Evolutionary conservation across 2,329 filamentous ascomycete genomes (phyloP).

Genomic region (Talaromyces albobiverticillius): DNA sequence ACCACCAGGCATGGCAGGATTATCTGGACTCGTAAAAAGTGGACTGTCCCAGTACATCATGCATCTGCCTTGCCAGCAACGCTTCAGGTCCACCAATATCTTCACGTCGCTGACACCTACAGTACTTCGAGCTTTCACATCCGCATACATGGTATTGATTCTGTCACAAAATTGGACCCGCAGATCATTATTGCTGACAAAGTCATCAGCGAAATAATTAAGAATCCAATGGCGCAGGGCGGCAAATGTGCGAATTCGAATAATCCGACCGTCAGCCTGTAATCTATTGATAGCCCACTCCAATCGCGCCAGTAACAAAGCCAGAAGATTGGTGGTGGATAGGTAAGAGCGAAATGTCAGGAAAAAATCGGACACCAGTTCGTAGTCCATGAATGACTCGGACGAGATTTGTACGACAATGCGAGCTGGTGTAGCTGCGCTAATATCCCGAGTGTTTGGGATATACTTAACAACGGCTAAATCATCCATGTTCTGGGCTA

Average conservation of each 20-base stretch:
- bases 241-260: conserved; percentile 55
- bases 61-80: conserved; percentile 93
- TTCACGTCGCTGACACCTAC: conserved; percentile 68
- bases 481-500: conserved; percentile 81
- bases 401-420: conserved; percentile 96
- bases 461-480: conserved; percentile 79
- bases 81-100: conserved; percentile 90
- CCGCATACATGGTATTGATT: conserved; percentile 63
- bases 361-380: conserved; percentile 96
- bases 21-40: conserved; percentile 63
- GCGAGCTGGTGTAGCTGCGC: conserved; percentile 83
- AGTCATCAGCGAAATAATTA: conserved; percentile 88
- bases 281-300: conserved; percentile 78
- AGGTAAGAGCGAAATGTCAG: conserved; percentile 90
- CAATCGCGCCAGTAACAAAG: conserved; percentile 79
- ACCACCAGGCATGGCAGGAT: conserved; percentile 74
- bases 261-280: conserved; percentile 85
- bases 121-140: conserved; percentile 51
- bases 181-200: conserved; percentile 71
- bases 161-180: conserved; percentile 75
- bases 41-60: conserved; percentile 81
- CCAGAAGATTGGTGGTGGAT: conserved; percentile 70
- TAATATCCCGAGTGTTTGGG: conserved; percentile 66
- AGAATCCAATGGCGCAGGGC: conserved; percentile 19
- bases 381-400: conserved; percentile 92